These are phyloP conservation scores for Closterium sp. DNA, from an alignment of 139 green algal genomes.

Conservation along the genomic window DNA sequence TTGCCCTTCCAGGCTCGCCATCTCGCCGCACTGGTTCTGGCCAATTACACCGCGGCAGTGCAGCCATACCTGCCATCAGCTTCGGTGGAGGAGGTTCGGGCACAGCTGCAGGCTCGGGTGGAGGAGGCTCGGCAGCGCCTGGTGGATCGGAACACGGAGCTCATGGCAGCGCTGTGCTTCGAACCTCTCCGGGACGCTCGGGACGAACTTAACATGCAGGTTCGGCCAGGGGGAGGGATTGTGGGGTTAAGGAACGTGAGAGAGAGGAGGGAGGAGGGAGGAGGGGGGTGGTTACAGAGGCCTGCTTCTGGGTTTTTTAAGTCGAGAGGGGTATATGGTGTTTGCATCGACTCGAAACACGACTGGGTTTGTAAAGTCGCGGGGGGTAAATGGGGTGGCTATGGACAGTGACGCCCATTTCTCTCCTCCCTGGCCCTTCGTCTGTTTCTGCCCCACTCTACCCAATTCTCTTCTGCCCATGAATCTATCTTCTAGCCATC, in stretches of 20 bases:
- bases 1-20: background rate
- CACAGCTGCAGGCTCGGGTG: background rate
- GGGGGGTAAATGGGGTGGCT: too few relatives aligned
- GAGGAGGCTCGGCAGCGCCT: constrained; percentile 1
- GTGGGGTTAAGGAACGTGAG: background rate
- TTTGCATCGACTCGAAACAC: too few relatives aligned
- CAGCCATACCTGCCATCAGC: background rate
- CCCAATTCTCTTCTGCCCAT: too few relatives aligned
- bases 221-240: background rate
- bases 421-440: too few relatives aligned
- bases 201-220: constrained; percentile 15
- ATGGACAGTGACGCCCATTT: too few relatives aligned
- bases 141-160: constrained; percentile 26
- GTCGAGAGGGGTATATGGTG: background rate
- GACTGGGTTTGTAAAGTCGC: too few relatives aligned
- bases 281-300: background rate
- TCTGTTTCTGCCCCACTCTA: too few relatives aligned
- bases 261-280: background rate
- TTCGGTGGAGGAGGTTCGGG: background rate
- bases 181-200: constrained; percentile 2
- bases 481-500: too few relatives aligned
- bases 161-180: constrained; percentile 30
- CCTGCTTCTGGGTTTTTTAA: too few relatives aligned
- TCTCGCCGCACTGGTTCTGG: background rate
- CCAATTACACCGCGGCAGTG: background rate